phyloP scores from a whole-genome alignment of 345 rosid genomes.

The Eucalyptus marginata region DNA sequence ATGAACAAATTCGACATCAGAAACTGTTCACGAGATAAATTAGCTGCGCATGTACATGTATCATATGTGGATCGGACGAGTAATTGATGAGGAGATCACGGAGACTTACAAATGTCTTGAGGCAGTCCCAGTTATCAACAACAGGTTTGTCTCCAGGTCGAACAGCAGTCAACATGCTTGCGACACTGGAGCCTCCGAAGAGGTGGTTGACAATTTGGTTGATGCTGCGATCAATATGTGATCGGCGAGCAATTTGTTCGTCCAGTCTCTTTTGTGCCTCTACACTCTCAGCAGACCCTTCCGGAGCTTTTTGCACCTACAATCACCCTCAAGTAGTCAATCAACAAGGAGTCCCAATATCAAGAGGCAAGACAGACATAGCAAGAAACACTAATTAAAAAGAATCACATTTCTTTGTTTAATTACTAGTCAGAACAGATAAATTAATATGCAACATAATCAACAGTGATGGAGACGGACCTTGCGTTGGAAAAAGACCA shows the following conservation, averaged over 20 bases:
- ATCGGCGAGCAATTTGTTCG: constrained; percentile 1
- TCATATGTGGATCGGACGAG: neutral
- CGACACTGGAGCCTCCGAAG: neutral
- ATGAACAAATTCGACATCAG: neutral
- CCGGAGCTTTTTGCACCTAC: constrained; percentile 22
- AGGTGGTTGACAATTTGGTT: constrained; percentile 2
- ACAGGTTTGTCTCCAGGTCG: constrained; percentile 16
- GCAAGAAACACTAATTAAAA: neutral
- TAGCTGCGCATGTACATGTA: neutral
- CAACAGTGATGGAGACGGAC: neutral
- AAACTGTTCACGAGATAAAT: neutral
- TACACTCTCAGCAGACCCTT: constrained; percentile 17
- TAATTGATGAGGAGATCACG: neutral
- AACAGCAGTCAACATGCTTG: neutral
- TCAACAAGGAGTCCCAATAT: neutral
- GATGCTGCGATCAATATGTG: constrained; percentile 27
- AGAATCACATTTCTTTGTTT: neutral
- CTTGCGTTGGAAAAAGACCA: constrained; percentile 14
- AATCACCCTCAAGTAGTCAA: neutral
- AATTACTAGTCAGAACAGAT: neutral
- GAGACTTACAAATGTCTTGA: constrained; percentile 16
- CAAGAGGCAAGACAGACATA: neutral
- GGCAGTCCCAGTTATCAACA: constrained; percentile 38
- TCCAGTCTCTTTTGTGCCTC: constrained; percentile 27
- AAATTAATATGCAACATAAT: neutral